Conservation (phyloP, 768 basidiomycete species). For the Neoboletus subvelutipes region DNA sequence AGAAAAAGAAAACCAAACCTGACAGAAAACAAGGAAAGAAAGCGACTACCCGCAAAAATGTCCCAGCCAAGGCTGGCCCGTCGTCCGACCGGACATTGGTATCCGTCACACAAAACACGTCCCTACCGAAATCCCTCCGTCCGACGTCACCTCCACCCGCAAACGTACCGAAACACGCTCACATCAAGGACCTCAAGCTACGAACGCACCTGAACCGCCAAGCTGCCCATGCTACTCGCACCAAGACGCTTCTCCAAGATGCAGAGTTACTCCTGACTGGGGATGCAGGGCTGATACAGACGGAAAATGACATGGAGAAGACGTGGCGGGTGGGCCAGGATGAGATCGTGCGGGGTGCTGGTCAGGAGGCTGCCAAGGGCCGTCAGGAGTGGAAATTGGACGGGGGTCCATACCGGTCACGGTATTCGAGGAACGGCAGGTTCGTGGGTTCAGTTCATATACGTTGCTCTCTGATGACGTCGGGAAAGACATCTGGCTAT, state of each 20-base stretch:
- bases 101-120: slow-evolving; percentile 57
- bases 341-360: slow-evolving; percentile 66
- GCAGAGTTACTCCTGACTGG: slow-evolving; percentile 68
- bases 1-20: slow-evolving; percentile 39
- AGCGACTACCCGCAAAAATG: slow-evolving; percentile 14
- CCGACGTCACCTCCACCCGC: slow-evolving; percentile 46
- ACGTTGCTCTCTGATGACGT: not conserved
- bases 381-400: slow-evolving; percentile 79
- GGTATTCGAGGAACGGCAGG: slow-evolving; percentile 93
- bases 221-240: slow-evolving; percentile 58
- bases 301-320: slow-evolving; percentile 77
- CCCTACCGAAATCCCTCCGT: slow-evolving; percentile 69
- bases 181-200: slow-evolving; percentile 75
- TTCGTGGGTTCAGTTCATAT: slow-evolving; percentile 35
- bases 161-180: slow-evolving; percentile 48
- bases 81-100: slow-evolving; percentile 51
- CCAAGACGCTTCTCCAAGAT: slow-evolving; percentile 63
- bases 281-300: slow-evolving; percentile 71
- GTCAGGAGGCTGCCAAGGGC: slow-evolving; percentile 74
- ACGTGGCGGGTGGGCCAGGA: slow-evolving; percentile 88
- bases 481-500: slow-evolving; percentile 78
- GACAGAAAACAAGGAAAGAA: slow-evolving; percentile 24
- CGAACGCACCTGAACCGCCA: slow-evolving; percentile 66
- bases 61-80: slow-evolving; percentile 16
- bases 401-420: slow-evolving; percentile 78